Evolutionary conservation across 192 early-diverging fungal genomes (phyloP), one percentile per base, ranked within the genome.

Genomic region (Lobosporangium transversale): DNA sequence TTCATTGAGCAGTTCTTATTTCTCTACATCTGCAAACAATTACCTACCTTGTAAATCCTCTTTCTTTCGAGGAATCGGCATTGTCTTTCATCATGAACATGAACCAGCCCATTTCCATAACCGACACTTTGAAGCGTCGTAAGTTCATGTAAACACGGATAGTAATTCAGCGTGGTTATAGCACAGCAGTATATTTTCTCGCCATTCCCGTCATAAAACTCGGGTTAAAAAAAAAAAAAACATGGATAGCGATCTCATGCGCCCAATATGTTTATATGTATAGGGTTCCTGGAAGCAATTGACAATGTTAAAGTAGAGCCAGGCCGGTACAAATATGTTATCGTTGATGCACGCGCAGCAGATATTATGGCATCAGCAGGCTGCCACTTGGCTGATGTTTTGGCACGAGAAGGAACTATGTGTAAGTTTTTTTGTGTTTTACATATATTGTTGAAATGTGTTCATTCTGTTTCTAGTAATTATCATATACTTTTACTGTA

Each of bases 271-370:
- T 63, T 35, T 37, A 43, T 11, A 21, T 42, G 2, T 31, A 51
- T 42, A 76, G 73, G 73, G 44, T 76, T 76, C 59, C 27, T 76
- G 73, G 73, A 76, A 32, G 58, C 65, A 21, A 67, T 76, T 43
- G 73, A 76, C 64, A 67, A 67, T 54, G 73, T 60, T 36, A 76
- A 76, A 40, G 73, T 76, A 4, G 73, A 76, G 52, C 84, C 90
- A 17, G 85, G 86, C 51, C 82, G 83, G 60, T 95, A 93, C 91
- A 95, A 95, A 76, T 86, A 94, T 59, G 78, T 94, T 15, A 90
- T 95, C 27, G 90, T 94, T 1, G 94, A 95, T 82, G 69, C 80
- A 7, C 85, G 85, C 33, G 86, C 92, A 33, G 61, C 87, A 33
- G 84, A 90, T 40, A 88, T 95, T 45, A 75, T 95, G 29, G 85